These are phyloP conservation scores for Suhomyces maxii DNA, from an alignment of 1,139 yeast species.

Conservation along the genomic window DNA sequence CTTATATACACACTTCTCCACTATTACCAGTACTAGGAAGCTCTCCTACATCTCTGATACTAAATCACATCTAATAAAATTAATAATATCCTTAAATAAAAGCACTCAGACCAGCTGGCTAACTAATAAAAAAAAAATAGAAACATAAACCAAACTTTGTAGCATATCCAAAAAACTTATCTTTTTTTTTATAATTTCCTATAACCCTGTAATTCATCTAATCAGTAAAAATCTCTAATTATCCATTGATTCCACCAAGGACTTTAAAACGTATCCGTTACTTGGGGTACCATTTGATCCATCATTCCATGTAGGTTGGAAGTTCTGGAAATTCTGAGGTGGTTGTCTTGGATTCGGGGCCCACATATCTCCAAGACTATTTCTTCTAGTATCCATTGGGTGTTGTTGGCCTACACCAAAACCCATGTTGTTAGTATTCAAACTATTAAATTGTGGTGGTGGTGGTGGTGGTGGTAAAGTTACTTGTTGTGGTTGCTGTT, in stretches of 20 bases:
- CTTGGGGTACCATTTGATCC: conserved; percentile 12
- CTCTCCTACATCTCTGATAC: no score
- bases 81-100: not conserved
- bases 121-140: not conserved
- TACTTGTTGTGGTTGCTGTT: conserved; percentile 1
- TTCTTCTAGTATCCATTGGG: conserved; percentile 6
- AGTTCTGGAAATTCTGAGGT: not conserved
- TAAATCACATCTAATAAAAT: conserved; percentile 1
- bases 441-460: not conserved
- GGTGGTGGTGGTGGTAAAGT: not conserved
- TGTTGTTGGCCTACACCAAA: not conserved
- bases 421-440: not conserved
- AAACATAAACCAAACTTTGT: not conserved
- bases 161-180: not conserved
- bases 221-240: conserved; percentile 17
- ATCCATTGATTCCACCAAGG: conserved; percentile 47
- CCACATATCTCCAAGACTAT: conserved; percentile 7
- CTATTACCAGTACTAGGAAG: no score
- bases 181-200: not conserved
- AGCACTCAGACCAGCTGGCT: conserved; percentile 8
- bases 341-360: conserved; percentile 1
- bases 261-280: conserved; percentile 41
- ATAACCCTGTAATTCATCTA: not conserved
- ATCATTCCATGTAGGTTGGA: not conserved
- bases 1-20: no score